These are phyloP conservation scores for Syzygium jambos DNA, from an alignment of 345 rosid species.

Conservation along the genomic window DNA sequence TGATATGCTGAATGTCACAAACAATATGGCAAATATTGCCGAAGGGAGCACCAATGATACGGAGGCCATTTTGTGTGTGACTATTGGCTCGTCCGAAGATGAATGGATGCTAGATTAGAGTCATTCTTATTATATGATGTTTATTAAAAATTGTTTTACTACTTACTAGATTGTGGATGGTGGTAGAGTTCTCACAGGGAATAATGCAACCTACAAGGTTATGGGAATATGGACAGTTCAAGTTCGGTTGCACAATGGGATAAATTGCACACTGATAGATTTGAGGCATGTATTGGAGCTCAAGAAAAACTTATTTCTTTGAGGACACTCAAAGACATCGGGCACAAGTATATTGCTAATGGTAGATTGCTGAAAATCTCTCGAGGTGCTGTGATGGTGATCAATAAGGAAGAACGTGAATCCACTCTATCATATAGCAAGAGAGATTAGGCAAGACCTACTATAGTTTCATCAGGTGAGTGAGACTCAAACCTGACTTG, in stretches of 20 bases:
- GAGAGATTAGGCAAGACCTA: neutral
- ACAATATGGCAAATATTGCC: neutral
- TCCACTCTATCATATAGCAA: neutral
- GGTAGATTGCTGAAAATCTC: neutral
- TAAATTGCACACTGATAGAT: no score
- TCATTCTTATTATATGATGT: neutral
- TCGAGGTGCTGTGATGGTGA: neutral
- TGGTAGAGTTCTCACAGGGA: neutral
- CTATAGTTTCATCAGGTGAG: no score
- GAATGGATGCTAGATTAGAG: neutral
- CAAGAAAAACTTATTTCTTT: neutral
- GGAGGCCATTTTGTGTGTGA: neutral
- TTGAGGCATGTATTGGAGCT: neutral
- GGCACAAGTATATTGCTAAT: neutral
- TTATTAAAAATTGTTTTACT: no score
- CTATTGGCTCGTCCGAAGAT: neutral
- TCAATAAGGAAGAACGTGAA: neutral
- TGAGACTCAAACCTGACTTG: neutral
- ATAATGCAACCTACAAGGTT: neutral
- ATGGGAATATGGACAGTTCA: neutral
- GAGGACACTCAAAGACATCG: neutral
- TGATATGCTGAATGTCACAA: neutral
- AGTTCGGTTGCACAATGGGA: neutral
- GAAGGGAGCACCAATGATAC: neutral
- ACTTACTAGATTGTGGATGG: neutral